These are phyloP conservation scores for Yueomyces sp. DNA, from an alignment of 805 yeast genomes.

Conservation along the genomic window DNA sequence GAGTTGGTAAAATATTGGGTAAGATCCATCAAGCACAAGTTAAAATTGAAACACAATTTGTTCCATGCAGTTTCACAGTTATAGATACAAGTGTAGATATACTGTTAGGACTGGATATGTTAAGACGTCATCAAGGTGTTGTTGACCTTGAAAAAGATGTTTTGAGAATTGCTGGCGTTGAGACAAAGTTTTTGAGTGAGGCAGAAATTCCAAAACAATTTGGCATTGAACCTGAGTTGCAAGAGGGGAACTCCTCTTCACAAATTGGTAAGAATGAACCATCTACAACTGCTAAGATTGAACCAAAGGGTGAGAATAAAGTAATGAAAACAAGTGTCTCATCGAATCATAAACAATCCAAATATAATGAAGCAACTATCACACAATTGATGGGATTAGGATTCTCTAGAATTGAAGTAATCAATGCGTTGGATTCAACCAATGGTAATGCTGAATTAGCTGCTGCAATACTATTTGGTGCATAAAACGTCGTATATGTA, in stretches of 20 bases:
- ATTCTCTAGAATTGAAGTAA: conserved; percentile 49
- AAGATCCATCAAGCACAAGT: conserved; percentile 82
- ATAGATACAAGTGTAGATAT: conserved; percentile 54
- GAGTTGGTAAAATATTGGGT: conserved; percentile 65
- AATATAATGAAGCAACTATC: conserved; percentile 26
- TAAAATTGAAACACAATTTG: conserved; percentile 50
- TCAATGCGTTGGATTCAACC: conserved; percentile 49
- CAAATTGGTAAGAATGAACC: neutral
- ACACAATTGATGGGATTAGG: conserved; percentile 53
- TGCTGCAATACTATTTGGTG: conserved; percentile 57
- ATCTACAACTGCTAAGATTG: neutral
- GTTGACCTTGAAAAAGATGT: conserved; percentile 60
- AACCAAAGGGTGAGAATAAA: neutral
- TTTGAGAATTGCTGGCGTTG: conserved; percentile 58
- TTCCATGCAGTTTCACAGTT: conserved; percentile 59
- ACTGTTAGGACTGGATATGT: conserved; percentile 81
- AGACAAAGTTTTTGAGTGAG: conserved; percentile 61
- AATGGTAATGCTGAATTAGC: conserved; percentile 78
- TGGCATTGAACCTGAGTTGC: neutral
- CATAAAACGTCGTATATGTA: no score
- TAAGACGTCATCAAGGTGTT: conserved; percentile 72
- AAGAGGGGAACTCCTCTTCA: neutral
- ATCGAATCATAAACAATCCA: conserved; percentile 1
- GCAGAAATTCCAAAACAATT: conserved; percentile 43
- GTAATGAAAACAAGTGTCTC: neutral